These are phyloP conservation scores for Teratosphaeria nubilosa DNA, from an alignment of 2,329 filamentous ascomycete species.

Conservation along the genomic window DNA sequence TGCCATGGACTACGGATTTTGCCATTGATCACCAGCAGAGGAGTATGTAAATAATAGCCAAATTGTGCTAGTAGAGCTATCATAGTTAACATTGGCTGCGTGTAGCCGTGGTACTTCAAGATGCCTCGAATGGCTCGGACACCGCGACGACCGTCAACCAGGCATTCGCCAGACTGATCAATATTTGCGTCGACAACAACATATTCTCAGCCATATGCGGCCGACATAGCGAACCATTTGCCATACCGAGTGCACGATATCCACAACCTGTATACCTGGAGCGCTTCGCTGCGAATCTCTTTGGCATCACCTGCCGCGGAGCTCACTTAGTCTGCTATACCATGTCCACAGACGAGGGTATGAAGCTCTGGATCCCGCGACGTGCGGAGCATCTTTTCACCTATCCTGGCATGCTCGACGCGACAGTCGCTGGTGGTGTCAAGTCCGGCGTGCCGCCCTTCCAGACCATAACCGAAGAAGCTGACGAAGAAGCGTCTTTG, in stretches of 20 bases:
- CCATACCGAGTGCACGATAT: slow-evolving; percentile 53
- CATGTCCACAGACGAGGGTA: slow-evolving; percentile 36
- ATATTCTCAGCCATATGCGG: slow-evolving; percentile 62
- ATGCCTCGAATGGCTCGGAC: slow-evolving; percentile 47
- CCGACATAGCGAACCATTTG: slow-evolving; percentile 70
- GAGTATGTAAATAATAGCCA: background rate
- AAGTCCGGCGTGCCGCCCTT: slow-evolving; percentile 70
- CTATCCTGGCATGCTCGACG: slow-evolving; percentile 83
- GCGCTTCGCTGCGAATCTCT: slow-evolving; percentile 58
- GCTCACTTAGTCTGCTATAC: slow-evolving; percentile 69
- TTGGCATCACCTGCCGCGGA: slow-evolving; percentile 68
- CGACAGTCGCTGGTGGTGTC: slow-evolving; percentile 81
- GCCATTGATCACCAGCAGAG: slow-evolving; percentile 32
- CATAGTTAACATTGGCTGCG: background rate
- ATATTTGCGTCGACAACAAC: slow-evolving; percentile 33
- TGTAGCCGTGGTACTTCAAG: slow-evolving; percentile 12
- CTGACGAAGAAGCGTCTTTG: slow-evolving; percentile 75
- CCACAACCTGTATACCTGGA: slow-evolving; percentile 56
- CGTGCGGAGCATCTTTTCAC: slow-evolving; percentile 70
- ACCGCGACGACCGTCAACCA: slow-evolving; percentile 47
- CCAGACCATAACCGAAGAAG: slow-evolving; percentile 76
- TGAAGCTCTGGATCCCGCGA: slow-evolving; percentile 77
- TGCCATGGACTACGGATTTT: slow-evolving; percentile 46
- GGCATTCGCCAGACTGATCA: slow-evolving; percentile 57
- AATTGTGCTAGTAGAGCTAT: background rate